phyloP scores from a whole-genome alignment of 352 stramenopile genomes.

The Globisporangium yorkense region DNA sequence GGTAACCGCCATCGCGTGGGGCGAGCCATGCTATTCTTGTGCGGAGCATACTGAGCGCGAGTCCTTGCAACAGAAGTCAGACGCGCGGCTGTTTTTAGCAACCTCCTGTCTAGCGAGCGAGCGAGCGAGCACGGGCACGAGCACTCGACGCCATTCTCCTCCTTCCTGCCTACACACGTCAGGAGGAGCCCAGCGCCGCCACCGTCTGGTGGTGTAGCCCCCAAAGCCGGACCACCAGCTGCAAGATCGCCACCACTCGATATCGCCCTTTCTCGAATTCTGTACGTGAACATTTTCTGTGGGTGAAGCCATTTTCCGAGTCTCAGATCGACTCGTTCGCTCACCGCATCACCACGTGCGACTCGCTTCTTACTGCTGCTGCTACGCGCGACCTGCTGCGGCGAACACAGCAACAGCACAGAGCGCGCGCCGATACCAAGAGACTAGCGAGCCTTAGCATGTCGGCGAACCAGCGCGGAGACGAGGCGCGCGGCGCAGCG shows the following conservation, averaged over 20 bases:
- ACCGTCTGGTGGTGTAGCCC: too few species aligned
- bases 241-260: not conserved
- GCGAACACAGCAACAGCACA: not conserved
- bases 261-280: slow-evolving; percentile 3
- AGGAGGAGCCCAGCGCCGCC: too few species aligned
- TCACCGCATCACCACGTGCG: not conserved
- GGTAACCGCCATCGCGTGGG: too few species aligned
- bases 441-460: slow-evolving; percentile 5
- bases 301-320: slow-evolving; percentile 12
- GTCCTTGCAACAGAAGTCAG: not conserved
- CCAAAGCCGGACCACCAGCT: not conserved
- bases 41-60: slow-evolving; percentile 4
- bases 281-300: not conserved
- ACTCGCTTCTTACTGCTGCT: slow-evolving; percentile 1
- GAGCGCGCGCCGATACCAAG: not conserved
- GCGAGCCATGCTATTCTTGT: too few species aligned
- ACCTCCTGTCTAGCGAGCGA: not conserved
- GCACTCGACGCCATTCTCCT: not conserved
- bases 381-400: not conserved
- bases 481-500: slow-evolving; percentile 16
- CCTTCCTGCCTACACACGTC: too few species aligned
- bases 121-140: not conserved
- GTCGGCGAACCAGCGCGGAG: slow-evolving; percentile 27
- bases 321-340: not conserved
- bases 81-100: not conserved